Conservation (phyloP, 768 basidiomycete genomes). For the Boletellus emodensis region DNA sequence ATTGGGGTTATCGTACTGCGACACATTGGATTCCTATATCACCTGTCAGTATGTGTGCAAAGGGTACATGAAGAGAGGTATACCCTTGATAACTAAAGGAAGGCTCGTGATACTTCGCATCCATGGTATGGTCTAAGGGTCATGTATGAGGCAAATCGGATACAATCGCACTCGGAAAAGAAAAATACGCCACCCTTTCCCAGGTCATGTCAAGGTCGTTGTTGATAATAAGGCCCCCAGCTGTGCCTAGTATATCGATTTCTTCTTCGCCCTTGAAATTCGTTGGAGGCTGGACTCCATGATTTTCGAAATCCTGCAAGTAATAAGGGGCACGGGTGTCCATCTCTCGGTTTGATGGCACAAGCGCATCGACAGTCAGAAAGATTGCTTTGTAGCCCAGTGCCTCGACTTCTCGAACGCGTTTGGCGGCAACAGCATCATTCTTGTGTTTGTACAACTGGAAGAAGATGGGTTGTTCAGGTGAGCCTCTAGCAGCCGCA, state of each 20-base stretch:
- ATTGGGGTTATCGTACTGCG: slow-evolving; percentile 39
- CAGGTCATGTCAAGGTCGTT: slow-evolving; percentile 78
- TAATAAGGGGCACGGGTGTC: slow-evolving; percentile 62
- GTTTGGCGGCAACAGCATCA: slow-evolving; percentile 59
- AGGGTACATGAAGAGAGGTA: not conserved
- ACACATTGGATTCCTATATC: slow-evolving; percentile 67
- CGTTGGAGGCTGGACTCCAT: slow-evolving; percentile 24
- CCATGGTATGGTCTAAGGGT: slow-evolving; percentile 68
- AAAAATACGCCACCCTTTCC: slow-evolving; percentile 47
- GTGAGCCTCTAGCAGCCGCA: slow-evolving; percentile 47
- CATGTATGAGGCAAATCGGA: not conserved
- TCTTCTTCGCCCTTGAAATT: slow-evolving; percentile 32
- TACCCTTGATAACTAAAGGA: slow-evolving; percentile 74
- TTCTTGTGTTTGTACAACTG: slow-evolving; percentile 83
- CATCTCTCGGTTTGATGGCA: slow-evolving; percentile 74
- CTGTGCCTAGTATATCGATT: slow-evolving; percentile 53
- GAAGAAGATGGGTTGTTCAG: slow-evolving; percentile 67
- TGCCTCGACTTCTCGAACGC: slow-evolving; percentile 65
- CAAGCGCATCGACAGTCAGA: slow-evolving; percentile 88
- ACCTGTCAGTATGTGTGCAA: slow-evolving; percentile 6
- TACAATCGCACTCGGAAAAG: not conserved
- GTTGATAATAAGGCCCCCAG: slow-evolving; percentile 60
- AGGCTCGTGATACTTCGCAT: slow-evolving; percentile 62
- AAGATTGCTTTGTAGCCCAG: slow-evolving; percentile 87
- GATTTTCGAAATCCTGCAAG: slow-evolving; percentile 51